Conservation (phyloP, 208 protist species). For the Endotrypanum monterogeii region DNA sequence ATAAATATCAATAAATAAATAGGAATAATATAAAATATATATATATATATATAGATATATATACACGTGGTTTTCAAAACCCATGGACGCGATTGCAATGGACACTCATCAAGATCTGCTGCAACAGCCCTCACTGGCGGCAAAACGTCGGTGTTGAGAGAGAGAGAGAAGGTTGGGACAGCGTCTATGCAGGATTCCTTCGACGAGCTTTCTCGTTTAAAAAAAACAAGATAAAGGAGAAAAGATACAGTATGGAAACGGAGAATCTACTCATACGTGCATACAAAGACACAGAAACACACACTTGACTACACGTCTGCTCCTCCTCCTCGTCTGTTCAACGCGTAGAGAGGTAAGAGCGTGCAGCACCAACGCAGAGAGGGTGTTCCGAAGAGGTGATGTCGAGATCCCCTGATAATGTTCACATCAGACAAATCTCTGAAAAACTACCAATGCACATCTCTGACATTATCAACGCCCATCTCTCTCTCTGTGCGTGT, state of each 20-base stretch:
- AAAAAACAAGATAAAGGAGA: not conserved
- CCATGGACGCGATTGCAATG: too few relatives aligned
- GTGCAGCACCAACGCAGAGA: too few relatives aligned
- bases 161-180: not conserved
- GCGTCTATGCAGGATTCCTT: not conserved
- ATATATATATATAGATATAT: too few relatives aligned
- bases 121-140: not conserved
- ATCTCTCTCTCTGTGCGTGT: not conserved
- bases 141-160: not conserved
- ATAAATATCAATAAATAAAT: constrained; percentile 7
- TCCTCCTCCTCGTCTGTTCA: too few relatives aligned
- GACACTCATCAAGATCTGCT: too few relatives aligned
- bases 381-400: too few relatives aligned
- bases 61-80: too few relatives aligned
- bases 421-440: not conserved
- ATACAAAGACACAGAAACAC: not conserved
- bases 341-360: too few relatives aligned
- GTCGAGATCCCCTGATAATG: not conserved
- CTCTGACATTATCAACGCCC: not conserved
- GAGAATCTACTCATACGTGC: not conserved
- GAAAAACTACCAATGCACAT: not conserved
- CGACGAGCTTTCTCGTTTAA: not conserved
- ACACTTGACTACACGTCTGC: too few relatives aligned
- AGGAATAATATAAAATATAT: not conserved
- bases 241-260: not conserved